phyloP scores from a whole-genome alignment of 208 protist genomes.

The Vickermania ingenoplastis region DNA sequence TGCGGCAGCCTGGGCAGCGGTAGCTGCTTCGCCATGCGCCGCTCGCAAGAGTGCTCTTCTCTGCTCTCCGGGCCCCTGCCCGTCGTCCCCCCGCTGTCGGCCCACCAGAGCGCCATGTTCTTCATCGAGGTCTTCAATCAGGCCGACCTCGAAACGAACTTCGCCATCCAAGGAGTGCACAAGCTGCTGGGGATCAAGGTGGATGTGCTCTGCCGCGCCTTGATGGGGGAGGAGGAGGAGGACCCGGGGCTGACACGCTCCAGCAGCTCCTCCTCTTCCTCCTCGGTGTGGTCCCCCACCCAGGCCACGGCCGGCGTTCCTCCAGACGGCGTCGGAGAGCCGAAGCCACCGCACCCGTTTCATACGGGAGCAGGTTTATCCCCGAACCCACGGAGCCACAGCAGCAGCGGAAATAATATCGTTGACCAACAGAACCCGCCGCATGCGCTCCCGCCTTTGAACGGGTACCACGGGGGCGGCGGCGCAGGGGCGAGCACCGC shows the following conservation, averaged over 20 bases:
- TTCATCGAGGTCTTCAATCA: conserved; percentile 57
- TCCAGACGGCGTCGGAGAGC: too few species aligned
- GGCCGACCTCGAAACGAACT: conserved; percentile 26
- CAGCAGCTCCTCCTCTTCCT: too few species aligned
- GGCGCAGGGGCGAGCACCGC: neutral
- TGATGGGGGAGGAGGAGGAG: conserved; percentile 8
- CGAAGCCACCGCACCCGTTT: too few species aligned
- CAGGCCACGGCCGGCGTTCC: too few species aligned
- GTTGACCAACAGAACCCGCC: too few species aligned
- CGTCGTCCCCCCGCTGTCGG: neutral
- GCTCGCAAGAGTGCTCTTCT: neutral
- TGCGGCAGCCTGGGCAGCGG: neutral
- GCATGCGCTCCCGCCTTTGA: too few species aligned
- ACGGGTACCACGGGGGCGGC: neutral
- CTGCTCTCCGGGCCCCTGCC: neutral
- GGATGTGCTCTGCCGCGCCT: conserved; percentile 13
- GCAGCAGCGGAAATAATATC: too few species aligned
- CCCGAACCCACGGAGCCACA: too few species aligned
- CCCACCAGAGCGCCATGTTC: conserved; percentile 29
- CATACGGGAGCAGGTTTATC: too few species aligned
- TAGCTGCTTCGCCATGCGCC: neutral
- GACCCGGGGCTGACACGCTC: too few species aligned
- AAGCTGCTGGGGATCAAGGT: conserved; percentile 31
- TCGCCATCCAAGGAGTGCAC: conserved; percentile 27
- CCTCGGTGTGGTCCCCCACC: too few species aligned